Evolutionary conservation across 768 basidiomycete genomes (phyloP).

Genomic region (Tricholoma hemisulphureum): DNA sequence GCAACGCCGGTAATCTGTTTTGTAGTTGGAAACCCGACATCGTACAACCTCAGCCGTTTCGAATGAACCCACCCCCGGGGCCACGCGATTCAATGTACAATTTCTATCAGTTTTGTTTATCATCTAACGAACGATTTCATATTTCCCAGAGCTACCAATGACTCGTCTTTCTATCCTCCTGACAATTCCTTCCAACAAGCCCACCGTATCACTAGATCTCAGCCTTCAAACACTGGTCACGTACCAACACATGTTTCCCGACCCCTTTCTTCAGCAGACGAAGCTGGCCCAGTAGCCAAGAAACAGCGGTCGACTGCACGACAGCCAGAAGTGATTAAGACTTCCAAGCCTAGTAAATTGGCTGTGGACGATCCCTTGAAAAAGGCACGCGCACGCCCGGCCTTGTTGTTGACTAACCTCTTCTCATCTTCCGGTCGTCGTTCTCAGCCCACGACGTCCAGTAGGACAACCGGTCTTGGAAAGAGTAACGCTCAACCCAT

Average conservation of each 20-base stretch:
- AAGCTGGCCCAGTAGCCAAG: slow-evolving; percentile 76
- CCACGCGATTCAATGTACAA: slow-evolving; percentile 67
- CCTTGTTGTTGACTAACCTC: slow-evolving; percentile 82
- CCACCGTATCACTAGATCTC: slow-evolving; percentile 45
- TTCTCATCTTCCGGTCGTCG: slow-evolving; percentile 83
- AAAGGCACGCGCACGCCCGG: slow-evolving; percentile 91
- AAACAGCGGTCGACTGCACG: slow-evolving; percentile 64
- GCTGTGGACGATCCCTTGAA: slow-evolving; percentile 70
- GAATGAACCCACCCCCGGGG: slow-evolving; percentile 49
- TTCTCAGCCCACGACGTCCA: slow-evolving; percentile 70
- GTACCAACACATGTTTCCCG: slow-evolving; percentile 55
- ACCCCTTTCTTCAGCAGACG: slow-evolving; percentile 80
- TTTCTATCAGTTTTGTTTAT: slow-evolving; percentile 1
- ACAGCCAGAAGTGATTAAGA: slow-evolving; percentile 51
- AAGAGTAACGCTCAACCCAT: slow-evolving; percentile 51
- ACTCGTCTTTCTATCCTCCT: slow-evolving; percentile 46
- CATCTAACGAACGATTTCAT: slow-evolving; percentile 15
- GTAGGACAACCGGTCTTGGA: slow-evolving; percentile 53
- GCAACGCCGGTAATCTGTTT: slow-evolving; percentile 54
- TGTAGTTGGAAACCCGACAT: slow-evolving; percentile 55
- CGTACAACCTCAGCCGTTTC: slow-evolving; percentile 52
- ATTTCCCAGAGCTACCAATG: slow-evolving; percentile 51
- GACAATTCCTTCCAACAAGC: slow-evolving; percentile 60
- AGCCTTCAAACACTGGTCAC: slow-evolving; percentile 37
- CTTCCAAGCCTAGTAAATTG: slow-evolving; percentile 55